phyloP scores from a whole-genome alignment of 139 green algal genomes.

The Micractinium conductrix region DNA sequence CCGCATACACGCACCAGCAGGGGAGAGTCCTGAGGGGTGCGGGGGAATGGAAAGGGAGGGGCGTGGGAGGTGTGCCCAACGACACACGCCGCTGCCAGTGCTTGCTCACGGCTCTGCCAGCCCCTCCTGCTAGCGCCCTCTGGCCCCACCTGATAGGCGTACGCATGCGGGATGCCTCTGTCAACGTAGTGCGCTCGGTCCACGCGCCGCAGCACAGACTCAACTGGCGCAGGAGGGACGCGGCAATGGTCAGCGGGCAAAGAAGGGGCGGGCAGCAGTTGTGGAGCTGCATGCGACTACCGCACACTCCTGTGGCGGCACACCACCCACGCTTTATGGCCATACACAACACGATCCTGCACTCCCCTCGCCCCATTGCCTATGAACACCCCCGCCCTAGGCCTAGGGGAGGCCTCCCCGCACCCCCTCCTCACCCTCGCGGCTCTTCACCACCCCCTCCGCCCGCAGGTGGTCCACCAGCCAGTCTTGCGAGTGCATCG shows the following conservation, averaged over 20 bases:
- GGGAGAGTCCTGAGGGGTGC: background rate
- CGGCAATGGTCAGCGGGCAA: background rate
- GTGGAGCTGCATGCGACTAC: background rate
- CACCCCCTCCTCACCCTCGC: background rate
- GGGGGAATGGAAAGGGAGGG: no score
- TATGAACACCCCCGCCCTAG: no score
- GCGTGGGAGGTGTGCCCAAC: no score
- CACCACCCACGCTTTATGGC: no score
- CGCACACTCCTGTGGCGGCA: no score
- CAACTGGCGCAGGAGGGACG: background rate
- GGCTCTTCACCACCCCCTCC: constrained; percentile 8
- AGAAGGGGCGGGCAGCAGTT: background rate
- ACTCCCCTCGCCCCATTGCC: background rate
- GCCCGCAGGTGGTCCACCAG: constrained; percentile 17
- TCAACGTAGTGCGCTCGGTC: constrained; percentile 17
- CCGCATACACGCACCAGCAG: background rate
- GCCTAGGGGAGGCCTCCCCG: background rate
- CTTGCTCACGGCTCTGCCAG: background rate
- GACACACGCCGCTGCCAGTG: no score
- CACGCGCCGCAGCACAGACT: constrained; percentile 7
- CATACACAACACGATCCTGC: background rate
- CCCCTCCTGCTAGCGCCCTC: background rate
- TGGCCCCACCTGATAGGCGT: background rate
- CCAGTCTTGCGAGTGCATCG: constrained; percentile 19
- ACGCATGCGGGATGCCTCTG: background rate